These are phyloP conservation scores for Zygosaccharomyces sapae DNA, from an alignment of 1,139 yeast species.

Conservation along the genomic window DNA sequence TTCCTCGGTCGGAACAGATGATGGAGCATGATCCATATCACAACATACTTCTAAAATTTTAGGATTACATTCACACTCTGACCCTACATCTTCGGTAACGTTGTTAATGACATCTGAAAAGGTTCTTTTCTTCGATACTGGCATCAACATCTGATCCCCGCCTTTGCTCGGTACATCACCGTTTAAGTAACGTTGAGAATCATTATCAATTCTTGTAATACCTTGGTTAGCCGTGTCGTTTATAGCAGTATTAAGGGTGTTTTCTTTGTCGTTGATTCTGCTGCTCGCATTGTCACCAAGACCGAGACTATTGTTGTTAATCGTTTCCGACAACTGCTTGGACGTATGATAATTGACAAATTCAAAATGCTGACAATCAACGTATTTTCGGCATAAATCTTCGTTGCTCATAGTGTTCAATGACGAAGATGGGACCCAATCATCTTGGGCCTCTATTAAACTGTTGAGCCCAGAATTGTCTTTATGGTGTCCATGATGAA, in stretches of 20 bases:
- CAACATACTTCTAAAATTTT: slow-evolving; percentile 41
- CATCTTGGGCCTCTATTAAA: not conserved
- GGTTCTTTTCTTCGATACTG: slow-evolving; percentile 2
- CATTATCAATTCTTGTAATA: not conserved
- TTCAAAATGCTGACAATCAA: slow-evolving; percentile 41
- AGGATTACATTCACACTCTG: slow-evolving; percentile 35
- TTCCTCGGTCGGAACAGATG: slow-evolving; percentile 2
- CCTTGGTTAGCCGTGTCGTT: not conserved
- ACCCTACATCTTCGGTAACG: slow-evolving; percentile 9
- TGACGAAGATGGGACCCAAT: slow-evolving; percentile 1
- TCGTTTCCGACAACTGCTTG: slow-evolving; percentile 2
- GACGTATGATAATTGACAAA: slow-evolving; percentile 37
- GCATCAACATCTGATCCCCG: slow-evolving; percentile 2
- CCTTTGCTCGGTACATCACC: not conserved
- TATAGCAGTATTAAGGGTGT: slow-evolving; percentile 9
- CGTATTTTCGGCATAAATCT: slow-evolving; percentile 17
- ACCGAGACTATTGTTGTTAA: not conserved
- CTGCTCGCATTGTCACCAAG: not conserved
- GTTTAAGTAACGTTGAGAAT: not conserved
- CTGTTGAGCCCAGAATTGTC: slow-evolving; percentile 1
- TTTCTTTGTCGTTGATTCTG: not conserved
- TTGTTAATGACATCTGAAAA: slow-evolving; percentile 4
- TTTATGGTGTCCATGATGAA: slow-evolving; percentile 40
- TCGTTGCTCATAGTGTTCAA: not conserved
- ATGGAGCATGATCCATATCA: slow-evolving; percentile 32